Evolutionary conservation across 2,329 filamentous ascomycete genomes (phyloP).

Genomic region (Geosmithia morbida): DNA sequence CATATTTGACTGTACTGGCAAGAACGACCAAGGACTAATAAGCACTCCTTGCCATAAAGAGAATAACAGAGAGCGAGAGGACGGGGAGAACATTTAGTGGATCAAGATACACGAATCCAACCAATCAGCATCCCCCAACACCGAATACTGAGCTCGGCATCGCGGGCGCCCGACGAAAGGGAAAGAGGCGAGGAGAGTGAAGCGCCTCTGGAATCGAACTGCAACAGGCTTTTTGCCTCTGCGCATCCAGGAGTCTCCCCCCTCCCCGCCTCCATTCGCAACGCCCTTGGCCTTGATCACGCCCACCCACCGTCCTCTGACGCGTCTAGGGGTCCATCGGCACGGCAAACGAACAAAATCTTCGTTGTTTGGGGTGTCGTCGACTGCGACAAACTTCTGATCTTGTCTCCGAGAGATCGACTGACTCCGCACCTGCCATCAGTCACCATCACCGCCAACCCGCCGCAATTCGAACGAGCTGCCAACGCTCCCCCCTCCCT

Average conservation of each 20-base stretch:
- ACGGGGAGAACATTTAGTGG: neutral
- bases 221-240: neutral
- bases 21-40: too few species aligned
- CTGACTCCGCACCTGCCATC: neutral
- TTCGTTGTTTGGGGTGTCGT: neutral
- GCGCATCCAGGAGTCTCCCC: neutral
- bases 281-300: neutral
- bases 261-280: neutral
- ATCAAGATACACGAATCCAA: neutral
- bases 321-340: neutral
- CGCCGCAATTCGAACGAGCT: slow-evolving; percentile 3
- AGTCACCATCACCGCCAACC: neutral
- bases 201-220: neutral
- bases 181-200: neutral
- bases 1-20: too few species aligned
- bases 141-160: neutral
- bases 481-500: slow-evolving; percentile 32
- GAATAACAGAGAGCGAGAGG: neutral
- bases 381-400: neutral
- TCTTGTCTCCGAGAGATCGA: neutral
- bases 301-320: neutral
- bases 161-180: neutral
- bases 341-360: neutral
- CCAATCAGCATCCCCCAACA: neutral
- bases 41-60: neutral